Evolutionary conservation across 495 filamentous ascomycete genomes (phyloP), one percentile per base, ranked within the genome.

Genomic region (Pseudevernia furfuracea): DNA sequence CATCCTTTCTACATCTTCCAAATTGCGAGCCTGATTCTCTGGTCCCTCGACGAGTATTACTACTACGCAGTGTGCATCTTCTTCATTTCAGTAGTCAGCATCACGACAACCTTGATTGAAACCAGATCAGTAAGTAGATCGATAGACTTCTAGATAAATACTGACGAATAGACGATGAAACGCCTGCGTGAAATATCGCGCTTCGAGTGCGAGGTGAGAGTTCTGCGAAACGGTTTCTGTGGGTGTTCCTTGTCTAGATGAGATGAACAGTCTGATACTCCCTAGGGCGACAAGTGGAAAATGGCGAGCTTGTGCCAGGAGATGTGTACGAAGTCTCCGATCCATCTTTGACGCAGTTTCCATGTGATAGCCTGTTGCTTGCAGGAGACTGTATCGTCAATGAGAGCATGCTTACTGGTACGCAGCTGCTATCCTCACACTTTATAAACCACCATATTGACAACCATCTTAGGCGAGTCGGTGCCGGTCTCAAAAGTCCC

Each of bases 1-100:
- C 94, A 97, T 71, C 95, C 95, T 4, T 97, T 99, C 76, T 99
- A 97, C 71, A 87, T 97, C 43, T 99, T 99, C 75, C 95, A 99
- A 73, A 86, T 99, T 70, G 92, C 91, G 39, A 97, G 95, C 78
- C 78, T 99, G 62, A 73, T 94, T 56, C 86, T 99, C 7, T 99
- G 95, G 95, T 96, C 92, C 21, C 66, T 96, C 37, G 95, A 99
- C 70, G 78, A 92, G 68, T 99, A 99, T 70, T 97, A 96, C 69
- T 97, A 97, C 72, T 99, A 99, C 78, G 95, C 95, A 38, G 80
- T 84, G 37, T 96, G 92, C 73, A 99, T 99, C 65, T 96, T 99
- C 68, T 69, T 95, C 61, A 99, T 99, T 66, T 99, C 95, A 0
- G 79, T 91, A 41, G 86, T 90, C 66, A 96, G 93, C 75, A 97